Evolutionary conservation across 345 rosid genomes (phyloP), one percentile per base, ranked within the genome.

Genomic region (Raphanus sativus): DNA sequence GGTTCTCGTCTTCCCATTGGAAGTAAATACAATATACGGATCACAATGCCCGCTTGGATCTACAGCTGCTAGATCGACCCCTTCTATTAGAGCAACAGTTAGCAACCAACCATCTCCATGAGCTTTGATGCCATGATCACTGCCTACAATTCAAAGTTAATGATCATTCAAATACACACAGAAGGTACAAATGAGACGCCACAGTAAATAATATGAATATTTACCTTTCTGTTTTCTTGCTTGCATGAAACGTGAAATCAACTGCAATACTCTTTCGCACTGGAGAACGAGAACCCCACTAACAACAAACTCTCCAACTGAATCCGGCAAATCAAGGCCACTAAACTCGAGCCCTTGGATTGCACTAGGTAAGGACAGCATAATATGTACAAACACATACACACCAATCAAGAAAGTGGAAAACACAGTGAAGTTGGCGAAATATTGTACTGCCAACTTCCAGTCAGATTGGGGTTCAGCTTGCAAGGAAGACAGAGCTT

Each of bases 31-130:
- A 56, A 94, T 93, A 73, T 92, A 94, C 3, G 98, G 98, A 84
- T 92, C 97, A 77, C 97, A 89, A 77, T 84, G 90, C 29, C 98
- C 92, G 67, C 90, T 87, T 74, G 99, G 83, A 87, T 94, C 97
- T 61, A 92, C 97, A 69, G 99, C 86, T 11, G 99, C 92, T 79
- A 94, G 77, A 81, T 86, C 88, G 66, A 81, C 86, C 80, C 98
- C 99, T 78, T 90, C 93, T 48, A 94, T 86, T 77, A 94, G 84
- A 66, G 98, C 99, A 89, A 87, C 89, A 52, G 99, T 94, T 68
- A 92, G 88, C 74, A 94, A 70, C 98, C 99, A 94, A 68, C 99
- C 99, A 75, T 90, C 94, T 30, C 98, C 98, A 85, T 86, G 97
- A 32, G 98, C 98, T 86, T 87, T 94, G 71, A 92, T 77, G 76